These are phyloP conservation scores for Saccharomyces uvarum DNA, from an alignment of 1,139 yeast species.

Conservation along the genomic window DNA sequence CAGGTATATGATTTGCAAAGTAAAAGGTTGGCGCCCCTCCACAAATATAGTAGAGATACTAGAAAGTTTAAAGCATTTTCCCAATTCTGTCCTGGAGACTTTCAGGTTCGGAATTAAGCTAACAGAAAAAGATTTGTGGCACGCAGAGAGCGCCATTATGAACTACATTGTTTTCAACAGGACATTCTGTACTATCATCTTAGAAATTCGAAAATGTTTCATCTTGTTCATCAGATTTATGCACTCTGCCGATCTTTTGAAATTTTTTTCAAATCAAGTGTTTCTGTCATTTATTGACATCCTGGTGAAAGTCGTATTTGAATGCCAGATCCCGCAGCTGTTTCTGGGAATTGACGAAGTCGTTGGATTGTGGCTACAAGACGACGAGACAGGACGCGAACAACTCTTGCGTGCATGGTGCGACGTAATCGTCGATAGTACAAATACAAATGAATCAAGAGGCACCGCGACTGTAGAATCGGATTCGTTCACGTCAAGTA, in stretches of 20 bases:
- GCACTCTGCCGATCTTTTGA: background rate
- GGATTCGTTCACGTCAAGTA: background rate
- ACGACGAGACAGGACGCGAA: background rate
- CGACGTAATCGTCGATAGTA: background rate
- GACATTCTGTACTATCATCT: background rate
- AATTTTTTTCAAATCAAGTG: background rate
- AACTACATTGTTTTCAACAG: background rate
- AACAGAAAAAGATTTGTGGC: background rate
- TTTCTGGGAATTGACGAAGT: conserved; percentile 1
- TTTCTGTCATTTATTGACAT: background rate
- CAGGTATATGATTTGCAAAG: background rate
- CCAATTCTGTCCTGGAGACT: background rate
- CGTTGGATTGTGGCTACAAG: background rate
- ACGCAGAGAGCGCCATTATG: background rate
- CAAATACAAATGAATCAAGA: background rate
- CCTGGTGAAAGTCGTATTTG: background rate
- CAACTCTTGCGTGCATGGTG: background rate
- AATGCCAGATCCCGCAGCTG: background rate
- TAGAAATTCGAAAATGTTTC: background rate
- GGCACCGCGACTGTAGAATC: background rate
- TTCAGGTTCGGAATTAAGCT: background rate
- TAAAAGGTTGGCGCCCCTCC: background rate
- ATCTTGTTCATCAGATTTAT: background rate
- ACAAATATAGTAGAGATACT: background rate
- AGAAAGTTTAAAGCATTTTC: background rate